Evolutionary conservation across 768 basidiomycete genomes (phyloP), one percentile per base, ranked within the genome.

Genomic region (Mycena alexandri): DNA sequence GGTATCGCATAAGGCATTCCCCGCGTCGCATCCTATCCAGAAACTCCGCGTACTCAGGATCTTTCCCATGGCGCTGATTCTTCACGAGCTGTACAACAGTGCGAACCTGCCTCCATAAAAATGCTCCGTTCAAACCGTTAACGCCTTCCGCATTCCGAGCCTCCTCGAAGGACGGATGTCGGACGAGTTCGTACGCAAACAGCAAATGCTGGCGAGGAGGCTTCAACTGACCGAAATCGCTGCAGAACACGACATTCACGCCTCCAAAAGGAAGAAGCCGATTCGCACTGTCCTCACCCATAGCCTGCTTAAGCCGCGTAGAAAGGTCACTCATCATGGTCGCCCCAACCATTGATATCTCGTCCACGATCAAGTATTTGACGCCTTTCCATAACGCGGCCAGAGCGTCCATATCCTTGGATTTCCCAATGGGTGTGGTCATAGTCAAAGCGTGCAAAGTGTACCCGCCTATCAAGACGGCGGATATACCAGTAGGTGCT

Each of bases 201-300:
- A 79, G 56, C 0, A 72, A 38, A 0, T 55, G 43, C 19, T 68
- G 72, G 19, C 57, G 57, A 4, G 48, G 54, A 16, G 78, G 78
- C 17, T 63, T 63, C 47, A 73, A 52, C 48, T 79, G 78, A 5
- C 67, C 71, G 54, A 79, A 76, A 52, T 79, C 79, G 10, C 79
- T 79, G 0, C 69, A 60, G 60, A 78, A 76, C 3, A 80, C 78
- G 1, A 81, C 64, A 61, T 78, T 79, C 0, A 79, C 61, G 0
- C 78, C 77, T 0, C 80, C 79, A 54, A 77, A 79, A 0, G 72
- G 73, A 3, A n/a, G 67, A 46, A 22, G 16, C 1, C 48, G 36
- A 5, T 34, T 29, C 11, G 19, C 48, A 0, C 13, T 7, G 24
- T 65, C 55, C 6, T 67, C 52, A 22, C 59, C 73, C 62, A 73